These are phyloP conservation scores for Dioscorea cayenensis DNA, from an alignment of 116 monocot genomes.

Conservation along the genomic window DNA sequence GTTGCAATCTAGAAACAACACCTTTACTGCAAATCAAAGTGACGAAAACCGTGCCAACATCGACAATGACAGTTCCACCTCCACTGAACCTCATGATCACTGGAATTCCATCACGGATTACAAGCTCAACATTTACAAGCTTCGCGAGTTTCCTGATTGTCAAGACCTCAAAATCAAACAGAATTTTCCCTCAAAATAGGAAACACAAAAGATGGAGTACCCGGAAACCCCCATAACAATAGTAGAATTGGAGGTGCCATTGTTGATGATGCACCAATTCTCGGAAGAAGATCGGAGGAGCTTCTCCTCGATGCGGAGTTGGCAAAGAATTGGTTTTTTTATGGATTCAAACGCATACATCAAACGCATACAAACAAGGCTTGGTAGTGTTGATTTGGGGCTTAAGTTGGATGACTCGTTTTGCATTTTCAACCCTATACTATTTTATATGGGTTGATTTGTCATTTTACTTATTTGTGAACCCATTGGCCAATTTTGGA, in stretches of 20 bases:
- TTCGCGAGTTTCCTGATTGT: constrained; percentile 53
- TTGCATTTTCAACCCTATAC: too few relatives aligned
- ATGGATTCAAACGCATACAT: too few relatives aligned
- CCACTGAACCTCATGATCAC: constrained; percentile 78
- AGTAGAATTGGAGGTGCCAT: constrained; percentile 52
- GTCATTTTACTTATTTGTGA: too few relatives aligned
- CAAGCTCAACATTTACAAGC: constrained; percentile 51
- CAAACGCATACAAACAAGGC: too few relatives aligned
- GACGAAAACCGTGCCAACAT: constrained; percentile 61
- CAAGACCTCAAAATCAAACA: background rate
- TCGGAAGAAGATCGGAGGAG: constrained; percentile 59
- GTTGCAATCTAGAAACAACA: constrained; percentile 63
- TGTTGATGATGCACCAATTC: constrained; percentile 89
- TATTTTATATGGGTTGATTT: too few relatives aligned
- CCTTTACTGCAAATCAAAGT: constrained; percentile 79
- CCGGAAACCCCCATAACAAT: constrained; percentile 89
- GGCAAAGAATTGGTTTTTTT: constrained; percentile 62
- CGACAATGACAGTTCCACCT: constrained; percentile 91
- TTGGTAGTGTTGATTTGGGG: too few relatives aligned
- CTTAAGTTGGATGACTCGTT: too few relatives aligned
- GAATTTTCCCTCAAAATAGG: background rate
- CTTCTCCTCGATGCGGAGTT: constrained; percentile 74
- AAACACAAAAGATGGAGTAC: constrained; percentile 20
- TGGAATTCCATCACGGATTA: constrained; percentile 61
- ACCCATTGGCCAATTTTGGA: too few relatives aligned